phyloP scores from a whole-genome alignment of 2,329 filamentous ascomycete genomes.

The Rugonectria rugulosa region DNA sequence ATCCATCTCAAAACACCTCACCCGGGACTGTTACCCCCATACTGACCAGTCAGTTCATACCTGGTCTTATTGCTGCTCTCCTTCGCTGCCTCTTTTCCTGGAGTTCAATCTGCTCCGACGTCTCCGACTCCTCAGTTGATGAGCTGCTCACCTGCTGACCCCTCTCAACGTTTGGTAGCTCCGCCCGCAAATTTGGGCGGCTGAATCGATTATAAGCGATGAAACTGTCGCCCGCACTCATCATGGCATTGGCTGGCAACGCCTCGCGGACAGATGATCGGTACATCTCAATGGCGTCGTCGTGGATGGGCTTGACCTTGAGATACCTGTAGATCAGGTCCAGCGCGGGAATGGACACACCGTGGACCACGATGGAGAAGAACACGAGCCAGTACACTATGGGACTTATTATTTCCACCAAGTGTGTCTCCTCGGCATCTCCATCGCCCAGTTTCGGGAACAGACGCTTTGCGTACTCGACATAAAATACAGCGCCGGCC shows the following conservation, averaged over 20 bases:
- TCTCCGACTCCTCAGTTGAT: neutral
- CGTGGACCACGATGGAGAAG: slow-evolving; percentile 30
- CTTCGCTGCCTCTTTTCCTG: neutral
- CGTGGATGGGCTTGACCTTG: slow-evolving; percentile 48
- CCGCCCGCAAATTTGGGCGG: slow-evolving; percentile 1
- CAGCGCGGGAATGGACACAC: slow-evolving; percentile 53
- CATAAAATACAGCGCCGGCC: slow-evolving; percentile 78
- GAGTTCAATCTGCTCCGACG: neutral
- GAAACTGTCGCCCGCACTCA: neutral
- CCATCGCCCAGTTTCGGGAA: slow-evolving; percentile 47
- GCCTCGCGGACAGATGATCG: neutral
- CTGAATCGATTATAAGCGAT: slow-evolving; percentile 28
- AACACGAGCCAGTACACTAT: slow-evolving; percentile 51
- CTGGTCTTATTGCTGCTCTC: neutral
- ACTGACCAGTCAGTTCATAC: too few species aligned
- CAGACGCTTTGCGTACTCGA: slow-evolving; percentile 55
- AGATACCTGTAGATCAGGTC: slow-evolving; percentile 18
- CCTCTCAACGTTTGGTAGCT: slow-evolving; percentile 5
- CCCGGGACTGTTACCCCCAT: too few species aligned
- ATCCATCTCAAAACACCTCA: neutral
- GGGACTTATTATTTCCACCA: slow-evolving; percentile 48
- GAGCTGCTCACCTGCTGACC: neutral
- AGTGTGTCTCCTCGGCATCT: slow-evolving; percentile 43
- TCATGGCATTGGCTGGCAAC: slow-evolving; percentile 5
- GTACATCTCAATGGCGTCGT: slow-evolving; percentile 22